Base-by-base conservation (phyloP, 2,329 filamentous ascomycete species). In the Fusarium sacchari region DNA sequence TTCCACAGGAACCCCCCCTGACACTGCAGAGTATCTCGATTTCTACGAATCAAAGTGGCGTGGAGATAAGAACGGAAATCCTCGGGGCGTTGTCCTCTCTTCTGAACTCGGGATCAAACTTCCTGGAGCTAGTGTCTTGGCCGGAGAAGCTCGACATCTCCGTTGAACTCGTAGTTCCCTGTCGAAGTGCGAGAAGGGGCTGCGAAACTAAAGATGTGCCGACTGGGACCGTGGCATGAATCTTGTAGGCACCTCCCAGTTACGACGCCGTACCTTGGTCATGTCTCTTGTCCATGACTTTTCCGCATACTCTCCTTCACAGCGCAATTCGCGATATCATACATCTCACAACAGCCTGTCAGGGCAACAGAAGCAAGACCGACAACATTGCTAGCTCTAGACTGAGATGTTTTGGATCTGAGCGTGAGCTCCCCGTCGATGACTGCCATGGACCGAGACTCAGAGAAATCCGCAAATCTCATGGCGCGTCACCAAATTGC, bases 401-500 rank as follows among this genome's bases (percentile, higher is more conserved):
- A 17, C 3, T 17, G 2, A 11, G 10, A 7, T 15, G 0, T 42
- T n/a, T 17, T 3, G 0, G 9, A 24, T 18, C 15, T 28, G 7
- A 28, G 6, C 6, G 28, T 6, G 28, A 17, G 14, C 7, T n/a
- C 7, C 6, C n/a, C 10, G n/a, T 10, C 3, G 3, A 7, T 14
- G n/a, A 42, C 40, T 42, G 6, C 10, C 40, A 12, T 43, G 4
- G 15, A 43, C 24, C 10, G 10, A 43, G 22, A 43, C 40, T 30
- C 30, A 24, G 40, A 17, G 37, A 39, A 0, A 12, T 18, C n/a
- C 1, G 15, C 15, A 18, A 7, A 0, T 12, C n/a, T 18, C 15
- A 43, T 24, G 0, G 7, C 12, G 0, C 7, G 9, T 5, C 10
- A 18, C 15, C 0, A 18, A 7, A n/a, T 43, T 6, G 0, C n/a